Evolutionary conservation across 495 filamentous ascomycete species (phyloP), one percentile per base, ranked within the genome.

Genomic region (Penicillium fimorum): DNA sequence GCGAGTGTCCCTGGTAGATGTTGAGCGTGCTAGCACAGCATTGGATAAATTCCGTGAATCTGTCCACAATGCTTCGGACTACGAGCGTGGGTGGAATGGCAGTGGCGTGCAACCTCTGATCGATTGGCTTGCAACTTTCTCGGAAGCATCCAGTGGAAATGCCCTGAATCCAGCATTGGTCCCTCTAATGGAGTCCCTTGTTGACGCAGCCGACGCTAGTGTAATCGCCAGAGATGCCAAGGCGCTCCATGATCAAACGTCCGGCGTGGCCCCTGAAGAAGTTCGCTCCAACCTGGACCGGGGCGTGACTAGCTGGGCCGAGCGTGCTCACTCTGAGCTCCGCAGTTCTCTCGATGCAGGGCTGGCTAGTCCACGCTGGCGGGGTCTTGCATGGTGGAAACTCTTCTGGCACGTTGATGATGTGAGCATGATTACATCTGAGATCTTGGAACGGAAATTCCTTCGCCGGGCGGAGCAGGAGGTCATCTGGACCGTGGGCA

Each of bases 401-500:
- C 83, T 98, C 12, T 86, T 96, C 64, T 97, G 91, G 91, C 86
- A 88, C 12, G 90, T 90, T 44, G 94, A 97, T 68, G 93, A 97
- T 61, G 91, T 98, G 38, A 79, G 81, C 29, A 86, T 90, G 79
- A 83, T 94, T 45, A 82, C 87, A 2, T 84, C 84, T 3, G 88
- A 95, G 56, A 84, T 96, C 50, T 70, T 97, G 4, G 79, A 83
- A 35, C 80, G 77, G 46, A 77, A 79, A n/a, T 96, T 92, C 70
- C 81, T 98, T 4, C 77, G 79, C 3, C 76, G 80, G 15, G 84
- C 92, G 0, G 92, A 96, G 65, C 85, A 83, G 54, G 82, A 81
- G 50, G 74, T 89, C 41, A 84, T 95, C 49, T 95, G 84, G 73
- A 82, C 95, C 4, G 81, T 87, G n/a, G 94, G 94, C 9, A 81